Percentiles rank a stretch among this genome's conserved stretches.
Evolutionary conservation across 169 alveolate genomes (phyloP).

Genomic region (Eimeria sp.): DNA sequence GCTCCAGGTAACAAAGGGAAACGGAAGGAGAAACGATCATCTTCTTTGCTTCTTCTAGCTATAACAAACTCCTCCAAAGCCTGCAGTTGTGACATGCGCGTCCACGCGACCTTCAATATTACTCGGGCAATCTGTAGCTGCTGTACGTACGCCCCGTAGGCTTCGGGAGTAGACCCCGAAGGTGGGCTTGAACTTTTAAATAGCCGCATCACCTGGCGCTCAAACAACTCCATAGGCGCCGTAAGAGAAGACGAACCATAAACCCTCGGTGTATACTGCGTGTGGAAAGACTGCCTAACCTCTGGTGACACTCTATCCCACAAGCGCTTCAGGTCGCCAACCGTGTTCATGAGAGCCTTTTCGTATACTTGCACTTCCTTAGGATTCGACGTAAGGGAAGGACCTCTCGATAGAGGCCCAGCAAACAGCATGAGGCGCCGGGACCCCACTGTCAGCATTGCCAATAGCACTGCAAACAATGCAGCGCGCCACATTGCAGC

Average conservation of each 20-base stretch:
- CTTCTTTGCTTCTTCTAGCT: background rate
- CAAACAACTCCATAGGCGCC: slow-evolving; percentile 5
- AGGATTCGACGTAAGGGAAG: background rate
- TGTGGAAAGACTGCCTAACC: background rate
- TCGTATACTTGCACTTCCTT: background rate
- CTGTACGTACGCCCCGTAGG: slow-evolving; percentile 15
- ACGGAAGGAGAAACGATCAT: background rate
- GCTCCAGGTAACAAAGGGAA: background rate
- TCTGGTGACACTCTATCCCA: slow-evolving; percentile 25
- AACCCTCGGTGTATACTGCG: slow-evolving; percentile 11
- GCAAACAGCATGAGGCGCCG: background rate
- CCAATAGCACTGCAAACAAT: background rate
- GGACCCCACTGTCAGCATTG: background rate
- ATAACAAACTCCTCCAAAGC: background rate
- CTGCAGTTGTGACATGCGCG: background rate
- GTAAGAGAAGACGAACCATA: slow-evolving; percentile 5
- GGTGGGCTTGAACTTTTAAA: background rate
- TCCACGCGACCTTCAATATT: background rate
- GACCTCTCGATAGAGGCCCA: background rate
- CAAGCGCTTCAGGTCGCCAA: background rate
- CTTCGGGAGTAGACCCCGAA: background rate
- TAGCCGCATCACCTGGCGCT: background rate
- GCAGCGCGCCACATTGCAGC: slow-evolving; percentile 12
- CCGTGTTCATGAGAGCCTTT: background rate
- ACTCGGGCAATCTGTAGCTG: slow-evolving; percentile 9